Evolutionary conservation across 2,329 filamentous ascomycete genomes (phyloP).

Genomic region (Dactylellina haptotyla): DNA sequence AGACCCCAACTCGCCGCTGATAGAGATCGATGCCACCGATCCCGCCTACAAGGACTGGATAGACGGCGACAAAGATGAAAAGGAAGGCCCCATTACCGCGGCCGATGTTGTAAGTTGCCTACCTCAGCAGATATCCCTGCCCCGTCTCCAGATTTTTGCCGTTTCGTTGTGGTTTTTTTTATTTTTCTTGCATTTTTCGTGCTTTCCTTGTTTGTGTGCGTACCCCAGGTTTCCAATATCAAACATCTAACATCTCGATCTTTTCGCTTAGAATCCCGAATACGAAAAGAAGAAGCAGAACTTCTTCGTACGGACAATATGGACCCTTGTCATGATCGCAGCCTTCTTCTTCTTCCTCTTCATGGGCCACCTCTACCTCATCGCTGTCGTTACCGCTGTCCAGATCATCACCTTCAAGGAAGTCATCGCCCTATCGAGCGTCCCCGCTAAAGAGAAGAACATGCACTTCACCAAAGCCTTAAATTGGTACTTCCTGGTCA

Average conservation of each 20-base stretch:
- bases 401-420: conserved; percentile 99
- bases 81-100: conserved; percentile 6
- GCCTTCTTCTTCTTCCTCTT: conserved; percentile 92
- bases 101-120: conserved; percentile 26
- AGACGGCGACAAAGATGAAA: conserved; percentile 47
- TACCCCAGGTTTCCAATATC: conserved; percentile 39
- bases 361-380: conserved; percentile 96
- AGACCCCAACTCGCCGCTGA: conserved; percentile 49
- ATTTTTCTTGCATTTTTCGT: not conserved
- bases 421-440: conserved; percentile 96
- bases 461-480: conserved; percentile 93
- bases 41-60: conserved; percentile 51
- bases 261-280: conserved; percentile 64
- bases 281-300: conserved; percentile 99
- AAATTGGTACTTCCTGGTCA: conserved; percentile 99
- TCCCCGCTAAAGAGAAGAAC: conserved; percentile 88
- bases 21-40: conserved; percentile 47
- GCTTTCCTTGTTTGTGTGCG: not conserved
- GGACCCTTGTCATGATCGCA: conserved; percentile 97
- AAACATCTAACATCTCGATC: conserved; percentile 9
- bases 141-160: conserved; percentile 30
- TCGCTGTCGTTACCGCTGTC: conserved; percentile 88
- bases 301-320: conserved; percentile 95
- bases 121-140: conserved; percentile 41
- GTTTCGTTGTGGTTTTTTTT: too few species aligned